Evolutionary conservation across 768 basidiomycete species (phyloP).

Genomic region (Collybia mongolica): DNA sequence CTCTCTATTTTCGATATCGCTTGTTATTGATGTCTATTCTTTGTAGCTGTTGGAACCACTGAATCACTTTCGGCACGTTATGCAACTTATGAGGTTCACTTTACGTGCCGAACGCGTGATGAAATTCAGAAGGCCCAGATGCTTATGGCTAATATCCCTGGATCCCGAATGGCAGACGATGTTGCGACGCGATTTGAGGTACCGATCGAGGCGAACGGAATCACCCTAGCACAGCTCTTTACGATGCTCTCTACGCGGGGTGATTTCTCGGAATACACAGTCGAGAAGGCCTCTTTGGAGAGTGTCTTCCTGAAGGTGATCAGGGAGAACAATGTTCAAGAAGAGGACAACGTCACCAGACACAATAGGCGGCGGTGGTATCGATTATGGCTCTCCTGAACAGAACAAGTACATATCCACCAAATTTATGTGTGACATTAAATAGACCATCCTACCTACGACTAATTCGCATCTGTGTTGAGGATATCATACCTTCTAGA

Average conservation of each 20-base stretch:
- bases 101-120: slow-evolving; percentile 63
- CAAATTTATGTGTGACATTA: background rate
- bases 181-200: slow-evolving; percentile 78
- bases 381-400: slow-evolving; percentile 11
- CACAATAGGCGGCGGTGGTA: slow-evolving; percentile 15
- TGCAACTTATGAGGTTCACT: slow-evolving; percentile 76
- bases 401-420: background rate
- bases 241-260: slow-evolving; percentile 48
- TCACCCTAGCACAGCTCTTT: slow-evolving; percentile 62
- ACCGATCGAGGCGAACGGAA: slow-evolving; percentile 43
- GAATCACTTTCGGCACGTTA: slow-evolving; percentile 63
- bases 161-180: slow-evolving; percentile 66
- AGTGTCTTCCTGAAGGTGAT: slow-evolving; percentile 75
- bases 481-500: too few species aligned
- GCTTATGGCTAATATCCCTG: slow-evolving; percentile 62
- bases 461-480: too few species aligned
- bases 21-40: background rate
- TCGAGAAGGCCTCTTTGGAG: slow-evolving; percentile 68
- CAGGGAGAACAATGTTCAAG: slow-evolving; percentile 55
- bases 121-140: slow-evolving; percentile 55
- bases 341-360: slow-evolving; percentile 32
- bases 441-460: background rate
- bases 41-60: slow-evolving; percentile 63
- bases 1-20: background rate
- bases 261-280: slow-evolving; percentile 65